Percentiles rank a stretch among this genome's conserved stretches.
These are phyloP conservation scores for Podaxis sp. DNA, from an alignment of 768 basidiomycete genomes.

Conservation along the genomic window DNA sequence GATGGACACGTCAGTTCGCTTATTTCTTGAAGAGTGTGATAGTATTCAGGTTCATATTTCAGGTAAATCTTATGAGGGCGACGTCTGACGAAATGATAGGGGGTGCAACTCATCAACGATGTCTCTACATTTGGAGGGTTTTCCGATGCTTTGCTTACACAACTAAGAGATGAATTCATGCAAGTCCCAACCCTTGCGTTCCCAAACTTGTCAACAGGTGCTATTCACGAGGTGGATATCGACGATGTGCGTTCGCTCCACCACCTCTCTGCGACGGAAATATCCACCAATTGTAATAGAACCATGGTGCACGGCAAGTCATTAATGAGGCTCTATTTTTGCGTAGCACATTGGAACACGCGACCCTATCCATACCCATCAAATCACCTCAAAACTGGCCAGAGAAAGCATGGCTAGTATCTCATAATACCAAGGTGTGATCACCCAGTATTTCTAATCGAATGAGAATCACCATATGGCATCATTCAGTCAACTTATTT, in stretches of 20 bases:
- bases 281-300: slow-evolving; percentile 22
- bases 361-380: slow-evolving; percentile 48
- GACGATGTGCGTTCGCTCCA: slow-evolving; percentile 39
- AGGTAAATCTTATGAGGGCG: not conserved
- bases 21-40: slow-evolving; percentile 72
- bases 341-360: slow-evolving; percentile 43
- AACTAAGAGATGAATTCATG: slow-evolving; percentile 63
- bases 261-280: slow-evolving; percentile 1
- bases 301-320: slow-evolving; percentile 32
- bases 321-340: slow-evolving; percentile 64
- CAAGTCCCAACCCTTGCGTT: slow-evolving; percentile 59
- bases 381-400: slow-evolving; percentile 41
- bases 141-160: slow-evolving; percentile 48
- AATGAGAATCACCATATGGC: slow-evolving; percentile 9
- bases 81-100: slow-evolving; percentile 33
- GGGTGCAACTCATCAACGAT: slow-evolving; percentile 65
- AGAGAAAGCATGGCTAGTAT: slow-evolving; percentile 13
- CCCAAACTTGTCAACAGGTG: slow-evolving; percentile 48
- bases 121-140: slow-evolving; percentile 64
- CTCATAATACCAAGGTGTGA: slow-evolving; percentile 25
- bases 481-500: slow-evolving; percentile 38
- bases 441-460: slow-evolving; percentile 5
- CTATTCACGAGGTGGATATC: slow-evolving; percentile 26
- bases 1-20: slow-evolving; percentile 65
- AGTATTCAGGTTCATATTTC: slow-evolving; percentile 54